Evolutionary conservation across 1,139 yeast genomes (phyloP), one percentile per base, ranked within the genome.

Genomic region (Nakaseomyces kungkrabaensis): DNA sequence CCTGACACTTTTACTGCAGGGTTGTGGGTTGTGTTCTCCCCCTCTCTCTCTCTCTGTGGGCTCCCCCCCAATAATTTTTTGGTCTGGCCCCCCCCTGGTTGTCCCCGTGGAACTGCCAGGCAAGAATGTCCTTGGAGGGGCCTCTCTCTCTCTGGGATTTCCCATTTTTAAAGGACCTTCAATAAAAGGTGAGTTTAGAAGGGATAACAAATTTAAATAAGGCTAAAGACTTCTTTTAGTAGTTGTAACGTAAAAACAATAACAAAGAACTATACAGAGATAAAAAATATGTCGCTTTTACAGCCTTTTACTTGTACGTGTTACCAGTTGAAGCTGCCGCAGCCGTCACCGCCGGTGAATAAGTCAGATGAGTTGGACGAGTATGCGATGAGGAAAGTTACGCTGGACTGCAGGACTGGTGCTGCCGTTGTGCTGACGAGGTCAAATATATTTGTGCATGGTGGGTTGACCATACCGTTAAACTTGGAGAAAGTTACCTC

Each of bases 391-490:
- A 56, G 55, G 42, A 62, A 59, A 44, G 43, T 59, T 33, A 54
- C 60, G 7, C 67, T 83, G 53, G 80, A 77, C 52, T 77, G 76
- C 38, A 71, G 90, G 54, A 81, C 87, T 0, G 92, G 92, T 8
- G 77, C 86, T 1, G 79, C 87, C 1, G 70, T 81, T 1, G 69
- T 76, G 3, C 70, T 81, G 24, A 72, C 75, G 48, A 76, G 81
- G 55, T 82, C 89, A n/a, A 71, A 81, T 51, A 71, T 84, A 2
- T 75, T 80, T 48, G 79, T 79, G 0, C 78, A 73, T 60, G 90
- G 90, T 7, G 92, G 92, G 0, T 66, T 81, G 24, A 77, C 82
- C 0, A 67, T 79, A n/a, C 85, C 83, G 1, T 59, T 82, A 34
- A 78, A 77, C 46, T 62, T 83, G 27, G 56, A 60, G 11, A 57